Evolutionary conservation across 257 asterid genomes (phyloP).

Genomic region (Coffea eugenioides): DNA sequence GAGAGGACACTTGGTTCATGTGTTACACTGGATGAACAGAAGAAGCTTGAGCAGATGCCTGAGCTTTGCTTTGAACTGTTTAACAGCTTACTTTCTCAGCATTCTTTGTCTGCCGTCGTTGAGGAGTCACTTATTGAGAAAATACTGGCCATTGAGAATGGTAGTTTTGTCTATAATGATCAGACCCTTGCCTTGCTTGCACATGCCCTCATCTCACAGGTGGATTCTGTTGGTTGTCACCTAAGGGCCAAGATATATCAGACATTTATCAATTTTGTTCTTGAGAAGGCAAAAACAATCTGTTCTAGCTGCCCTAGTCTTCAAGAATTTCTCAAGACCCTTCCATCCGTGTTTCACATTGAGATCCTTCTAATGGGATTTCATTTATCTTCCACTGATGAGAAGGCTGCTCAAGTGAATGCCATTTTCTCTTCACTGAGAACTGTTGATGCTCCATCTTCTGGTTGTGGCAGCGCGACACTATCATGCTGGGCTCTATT

Average conservation of each 20-base stretch:
- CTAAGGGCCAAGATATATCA: slow-evolving; percentile 66
- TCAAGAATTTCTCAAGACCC: slow-evolving; percentile 60
- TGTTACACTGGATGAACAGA: slow-evolving; percentile 47
- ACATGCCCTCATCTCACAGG: slow-evolving; percentile 59
- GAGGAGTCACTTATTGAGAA: slow-evolving; percentile 70
- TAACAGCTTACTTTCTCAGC: slow-evolving; percentile 59
- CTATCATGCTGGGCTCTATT: slow-evolving; percentile 86
- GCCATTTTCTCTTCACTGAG: slow-evolving; percentile 51
- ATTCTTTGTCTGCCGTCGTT: slow-evolving; percentile 56
- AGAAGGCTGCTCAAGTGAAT: slow-evolving; percentile 56
- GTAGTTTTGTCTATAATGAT: slow-evolving; percentile 65
- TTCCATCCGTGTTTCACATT: slow-evolving; percentile 82
- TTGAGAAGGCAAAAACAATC: slow-evolving; percentile 52
- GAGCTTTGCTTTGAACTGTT: slow-evolving; percentile 71
- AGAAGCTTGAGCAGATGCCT: slow-evolving; percentile 54
- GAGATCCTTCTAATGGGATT: slow-evolving; percentile 79
- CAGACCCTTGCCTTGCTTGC: slow-evolving; percentile 89
- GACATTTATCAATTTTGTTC: slow-evolving; percentile 48
- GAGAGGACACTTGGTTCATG: slow-evolving; percentile 46
- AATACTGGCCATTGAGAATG: slow-evolving; percentile 60
- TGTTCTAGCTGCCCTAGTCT: slow-evolving; percentile 49
- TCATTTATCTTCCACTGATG: slow-evolving; percentile 78
- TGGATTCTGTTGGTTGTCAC: slow-evolving; percentile 64
- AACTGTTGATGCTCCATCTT: slow-evolving; percentile 47
- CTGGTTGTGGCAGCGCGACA: slow-evolving; percentile 46